Percentiles rank a stretch among this genome's conserved stretches.
These are phyloP conservation scores for Parathielavia appendiculata DNA, from an alignment of 495 filamentous ascomycete genomes.

Conservation along the genomic window DNA sequence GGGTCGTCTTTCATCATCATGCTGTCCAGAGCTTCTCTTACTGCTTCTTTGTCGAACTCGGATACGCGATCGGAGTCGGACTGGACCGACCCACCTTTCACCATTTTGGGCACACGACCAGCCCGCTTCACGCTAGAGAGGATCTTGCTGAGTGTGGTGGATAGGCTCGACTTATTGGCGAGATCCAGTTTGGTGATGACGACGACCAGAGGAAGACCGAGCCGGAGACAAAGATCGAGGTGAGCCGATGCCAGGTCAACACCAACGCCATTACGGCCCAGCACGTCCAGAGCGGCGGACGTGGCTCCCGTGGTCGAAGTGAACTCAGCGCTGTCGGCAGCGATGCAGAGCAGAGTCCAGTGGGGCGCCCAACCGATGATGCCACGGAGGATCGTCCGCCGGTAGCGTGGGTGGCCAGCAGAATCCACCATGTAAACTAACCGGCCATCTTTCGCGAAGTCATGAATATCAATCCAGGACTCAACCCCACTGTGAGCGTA, in stretches of 20 bases:
- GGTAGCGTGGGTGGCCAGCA: slow-evolving; percentile 80
- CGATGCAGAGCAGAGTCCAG: slow-evolving; percentile 83
- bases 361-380: slow-evolving; percentile 96
- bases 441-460: slow-evolving; percentile 63
- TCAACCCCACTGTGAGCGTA: slow-evolving; percentile 81
- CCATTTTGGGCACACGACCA: slow-evolving; percentile 64
- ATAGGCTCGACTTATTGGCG: slow-evolving; percentile 64
- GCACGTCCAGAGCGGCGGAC: slow-evolving; percentile 43
- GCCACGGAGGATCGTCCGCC: slow-evolving; percentile 79
- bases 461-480: slow-evolving; percentile 91
- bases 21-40: slow-evolving; percentile 45
- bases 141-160: slow-evolving; percentile 62
- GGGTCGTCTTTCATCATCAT: slow-evolving; percentile 45
- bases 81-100: slow-evolving; percentile 47
- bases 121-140: slow-evolving; percentile 72
- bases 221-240: slow-evolving; percentile 77
- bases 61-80: slow-evolving; percentile 35
- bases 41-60: slow-evolving; percentile 45
- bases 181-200: slow-evolving; percentile 89
- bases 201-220: slow-evolving; percentile 69
- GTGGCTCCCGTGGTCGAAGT: slow-evolving; percentile 35
- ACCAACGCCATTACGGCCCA: slow-evolving; percentile 43
- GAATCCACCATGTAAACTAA: slow-evolving; percentile 86
- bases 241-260: slow-evolving; percentile 71
- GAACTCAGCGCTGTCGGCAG: slow-evolving; percentile 64